Conservation (phyloP, 495 filamentous ascomycete genomes). For the Penicillium desertorum region DNA sequence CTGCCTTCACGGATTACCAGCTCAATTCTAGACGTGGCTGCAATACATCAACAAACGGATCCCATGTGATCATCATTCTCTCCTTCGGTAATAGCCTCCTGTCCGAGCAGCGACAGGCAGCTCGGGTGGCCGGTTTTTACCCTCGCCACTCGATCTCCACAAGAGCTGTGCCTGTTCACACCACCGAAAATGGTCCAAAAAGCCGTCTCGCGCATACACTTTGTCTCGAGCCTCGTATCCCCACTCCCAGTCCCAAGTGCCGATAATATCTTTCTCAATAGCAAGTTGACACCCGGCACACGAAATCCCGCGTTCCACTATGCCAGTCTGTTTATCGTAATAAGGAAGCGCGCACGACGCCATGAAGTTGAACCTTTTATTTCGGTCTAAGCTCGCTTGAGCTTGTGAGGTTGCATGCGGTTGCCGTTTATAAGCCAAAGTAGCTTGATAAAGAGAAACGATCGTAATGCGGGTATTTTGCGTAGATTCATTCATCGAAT, state of each 20-base stretch:
- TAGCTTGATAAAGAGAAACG: conserved; percentile 36
- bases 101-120: background rate
- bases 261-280: conserved; percentile 36
- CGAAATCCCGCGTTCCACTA: conserved; percentile 35
- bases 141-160: conserved; percentile 33
- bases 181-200: conserved; percentile 42
- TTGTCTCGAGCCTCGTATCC: conserved; percentile 31
- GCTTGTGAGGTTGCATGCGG: conserved; percentile 15
- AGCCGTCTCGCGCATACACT: conserved; percentile 21
- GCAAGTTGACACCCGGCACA: conserved; percentile 44
- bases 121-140: conserved; percentile 28
- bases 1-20: no score
- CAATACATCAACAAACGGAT: no score
- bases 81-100: no score
- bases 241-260: conserved; percentile 24
- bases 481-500: conserved; percentile 30
- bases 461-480: conserved; percentile 31
- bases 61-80: no score
- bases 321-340: conserved; percentile 38
- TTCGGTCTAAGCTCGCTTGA: conserved; percentile 23
- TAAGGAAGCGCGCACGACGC: conserved; percentile 40
- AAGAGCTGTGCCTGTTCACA: conserved; percentile 44
- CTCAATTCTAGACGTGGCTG: no score
- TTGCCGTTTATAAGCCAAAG: conserved; percentile 24
- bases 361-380: conserved; percentile 37